Conservation (phyloP, 1,284 basidiomycete species). For the Tausonia pullulans region DNA sequence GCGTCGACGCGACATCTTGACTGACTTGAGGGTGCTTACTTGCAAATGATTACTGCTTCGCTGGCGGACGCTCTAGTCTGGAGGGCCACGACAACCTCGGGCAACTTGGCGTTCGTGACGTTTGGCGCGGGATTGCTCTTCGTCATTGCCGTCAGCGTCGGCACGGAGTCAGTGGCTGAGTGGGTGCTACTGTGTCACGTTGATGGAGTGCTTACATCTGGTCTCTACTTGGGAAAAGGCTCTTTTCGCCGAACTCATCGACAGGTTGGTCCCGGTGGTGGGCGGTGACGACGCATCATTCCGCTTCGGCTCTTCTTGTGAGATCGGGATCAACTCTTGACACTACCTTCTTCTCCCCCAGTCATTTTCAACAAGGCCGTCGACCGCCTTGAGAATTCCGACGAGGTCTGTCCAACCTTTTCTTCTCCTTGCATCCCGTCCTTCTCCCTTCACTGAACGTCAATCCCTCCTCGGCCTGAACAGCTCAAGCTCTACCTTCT, state of each 20-base stretch:
- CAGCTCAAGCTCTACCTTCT: slow-evolving; percentile 10
- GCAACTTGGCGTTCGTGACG: not conserved
- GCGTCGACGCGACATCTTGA: too few species aligned
- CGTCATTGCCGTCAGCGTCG: not conserved
- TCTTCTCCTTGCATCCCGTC: not conserved
- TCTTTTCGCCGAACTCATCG: slow-evolving; percentile 10
- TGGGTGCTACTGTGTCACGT: too few species aligned
- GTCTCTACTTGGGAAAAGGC: not conserved
- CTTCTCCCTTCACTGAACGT: not conserved
- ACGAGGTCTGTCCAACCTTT: slow-evolving; percentile 1
- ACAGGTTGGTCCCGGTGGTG: not conserved
- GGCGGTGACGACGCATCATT: too few species aligned
- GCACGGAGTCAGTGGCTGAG: not conserved
- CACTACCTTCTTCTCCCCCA: too few species aligned
- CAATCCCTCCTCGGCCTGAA: not conserved
- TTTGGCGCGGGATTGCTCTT: not conserved
- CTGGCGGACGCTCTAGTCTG: too few species aligned
- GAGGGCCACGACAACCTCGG: too few species aligned
- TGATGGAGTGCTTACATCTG: too few species aligned
- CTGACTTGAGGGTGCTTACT: too few species aligned
- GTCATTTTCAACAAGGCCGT: slow-evolving; percentile 13
- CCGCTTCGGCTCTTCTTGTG: too few species aligned
- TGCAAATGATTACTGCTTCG: too few species aligned
- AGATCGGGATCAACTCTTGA: too few species aligned
- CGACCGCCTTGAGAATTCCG: slow-evolving; percentile 4